Percentiles rank a stretch among this genome's conserved stretches.
phyloP scores from a whole-genome alignment of 1,284 basidiomycete genomes.

The Irpex lacteus region DNA sequence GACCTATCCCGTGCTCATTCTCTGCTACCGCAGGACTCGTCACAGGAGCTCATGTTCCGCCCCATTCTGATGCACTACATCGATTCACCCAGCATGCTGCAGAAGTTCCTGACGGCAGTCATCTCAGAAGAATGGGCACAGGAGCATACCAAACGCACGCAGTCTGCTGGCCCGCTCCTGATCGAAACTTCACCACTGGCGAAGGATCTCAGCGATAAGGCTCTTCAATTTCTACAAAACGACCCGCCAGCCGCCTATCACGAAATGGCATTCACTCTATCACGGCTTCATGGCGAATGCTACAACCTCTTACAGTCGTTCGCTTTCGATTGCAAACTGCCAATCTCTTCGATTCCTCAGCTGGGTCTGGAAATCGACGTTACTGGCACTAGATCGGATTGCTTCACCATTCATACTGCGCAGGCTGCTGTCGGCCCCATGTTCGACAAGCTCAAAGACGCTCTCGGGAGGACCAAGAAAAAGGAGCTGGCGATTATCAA shows the following conservation, averaged over 20 bases:
- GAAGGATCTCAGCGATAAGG: slow-evolving; percentile 60
- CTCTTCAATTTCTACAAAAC: slow-evolving; percentile 73
- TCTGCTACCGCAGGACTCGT: slow-evolving; percentile 23
- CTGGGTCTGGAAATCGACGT: slow-evolving; percentile 82
- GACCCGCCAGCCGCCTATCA: slow-evolving; percentile 81
- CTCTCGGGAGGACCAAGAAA: slow-evolving; percentile 74
- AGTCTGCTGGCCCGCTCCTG: slow-evolving; percentile 36
- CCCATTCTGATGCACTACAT: slow-evolving; percentile 78
- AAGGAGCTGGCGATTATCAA: slow-evolving; percentile 72
- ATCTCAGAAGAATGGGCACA: slow-evolving; percentile 93
- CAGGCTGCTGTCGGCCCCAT: slow-evolving; percentile 68
- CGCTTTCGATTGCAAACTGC: slow-evolving; percentile 82
- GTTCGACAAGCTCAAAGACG: slow-evolving; percentile 76
- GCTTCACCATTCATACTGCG: slow-evolving; percentile 84
- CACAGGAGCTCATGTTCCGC: slow-evolving; percentile 61
- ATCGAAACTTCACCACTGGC: slow-evolving; percentile 61
- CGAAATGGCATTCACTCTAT: slow-evolving; percentile 86
- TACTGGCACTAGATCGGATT: slow-evolving; percentile 56
- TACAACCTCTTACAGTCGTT: slow-evolving; percentile 80
- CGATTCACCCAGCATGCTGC: slow-evolving; percentile 87
- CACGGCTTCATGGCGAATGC: slow-evolving; percentile 82
- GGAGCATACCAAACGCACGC: slow-evolving; percentile 39
- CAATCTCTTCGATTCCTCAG: slow-evolving; percentile 75
- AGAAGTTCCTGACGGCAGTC: slow-evolving; percentile 82
- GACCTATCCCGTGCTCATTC: not conserved